phyloP scores from a whole-genome alignment of 495 filamentous ascomycete genomes.

The Penicillium samsonianum region DNA sequence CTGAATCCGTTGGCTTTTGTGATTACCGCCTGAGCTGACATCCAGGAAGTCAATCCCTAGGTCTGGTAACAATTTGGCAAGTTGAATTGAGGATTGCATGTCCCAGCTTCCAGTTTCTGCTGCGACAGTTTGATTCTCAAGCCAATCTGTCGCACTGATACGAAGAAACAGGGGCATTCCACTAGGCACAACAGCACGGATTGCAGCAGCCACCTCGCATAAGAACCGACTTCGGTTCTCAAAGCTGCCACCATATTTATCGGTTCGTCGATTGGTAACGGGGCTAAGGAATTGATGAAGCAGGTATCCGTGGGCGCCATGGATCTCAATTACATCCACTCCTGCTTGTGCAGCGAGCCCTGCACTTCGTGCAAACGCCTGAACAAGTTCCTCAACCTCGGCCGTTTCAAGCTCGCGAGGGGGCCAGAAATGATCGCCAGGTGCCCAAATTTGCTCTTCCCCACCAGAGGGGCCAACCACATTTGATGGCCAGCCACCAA shows the following conservation, averaged over 20 bases:
- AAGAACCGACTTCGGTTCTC: slow-evolving; percentile 59
- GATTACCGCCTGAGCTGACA: slow-evolving; percentile 69
- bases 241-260: slow-evolving; percentile 62
- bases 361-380: slow-evolving; percentile 61
- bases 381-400: slow-evolving; percentile 64
- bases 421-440: slow-evolving; percentile 40
- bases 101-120: slow-evolving; percentile 61
- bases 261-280: slow-evolving; percentile 60
- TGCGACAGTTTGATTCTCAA: slow-evolving; percentile 54
- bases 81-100: slow-evolving; percentile 57
- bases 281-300: slow-evolving; percentile 65
- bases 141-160: slow-evolving; percentile 72
- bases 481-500: slow-evolving; percentile 69
- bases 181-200: slow-evolving; percentile 59
- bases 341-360: slow-evolving; percentile 64
- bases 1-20: slow-evolving; percentile 59
- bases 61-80: slow-evolving; percentile 65
- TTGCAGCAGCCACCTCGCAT: slow-evolving; percentile 51
- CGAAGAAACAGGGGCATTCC: slow-evolving; percentile 67
- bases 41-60: slow-evolving; percentile 75
- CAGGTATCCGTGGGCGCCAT: slow-evolving; percentile 70
- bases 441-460: slow-evolving; percentile 46
- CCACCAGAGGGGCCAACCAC: slow-evolving; percentile 60
- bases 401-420: slow-evolving; percentile 43
- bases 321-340: slow-evolving; percentile 64